A percentile compares a stretch with the other conserved stretches of the same genome.
phyloP scores from a whole-genome alignment of 495 filamentous ascomycete genomes.

The Collariella sp. region DNA sequence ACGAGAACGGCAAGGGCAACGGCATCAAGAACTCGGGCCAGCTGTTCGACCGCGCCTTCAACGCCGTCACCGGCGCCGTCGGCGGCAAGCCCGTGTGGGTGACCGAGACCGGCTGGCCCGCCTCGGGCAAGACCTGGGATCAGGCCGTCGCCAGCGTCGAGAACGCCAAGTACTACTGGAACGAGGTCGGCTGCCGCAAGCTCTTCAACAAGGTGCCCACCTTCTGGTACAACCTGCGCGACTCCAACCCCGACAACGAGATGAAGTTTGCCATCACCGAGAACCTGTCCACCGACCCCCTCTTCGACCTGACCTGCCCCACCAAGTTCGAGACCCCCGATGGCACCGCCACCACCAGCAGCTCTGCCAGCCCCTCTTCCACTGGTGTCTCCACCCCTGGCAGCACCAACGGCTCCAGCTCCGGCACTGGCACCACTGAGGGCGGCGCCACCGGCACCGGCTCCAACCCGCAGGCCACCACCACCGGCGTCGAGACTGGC shows the following conservation, averaged over 20 bases:
- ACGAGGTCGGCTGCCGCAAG: conserved; percentile 56
- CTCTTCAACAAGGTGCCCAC: conserved; percentile 59
- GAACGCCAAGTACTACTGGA: conserved; percentile 67
- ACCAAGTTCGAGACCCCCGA: conserved; percentile 29
- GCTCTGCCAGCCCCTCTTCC: conserved; percentile 15
- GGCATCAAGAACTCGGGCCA: conserved; percentile 33
- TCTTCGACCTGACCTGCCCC: conserved; percentile 53
- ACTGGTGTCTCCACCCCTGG: conserved; percentile 14
- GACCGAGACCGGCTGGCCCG: conserved; percentile 46
- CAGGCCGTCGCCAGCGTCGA: conserved; percentile 47
- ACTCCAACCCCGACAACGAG: conserved; percentile 39
- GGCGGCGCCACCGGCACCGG: conserved; percentile 17
- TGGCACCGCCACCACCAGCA: conserved; percentile 6
- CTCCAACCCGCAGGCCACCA: conserved; percentile 5
- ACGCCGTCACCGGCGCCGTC: conserved; percentile 24
- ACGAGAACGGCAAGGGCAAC: conserved; percentile 39
- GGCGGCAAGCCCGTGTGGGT: conserved; percentile 43
- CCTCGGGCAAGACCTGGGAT: conserved; percentile 37
- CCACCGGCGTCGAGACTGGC: neutral
- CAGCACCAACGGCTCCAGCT: conserved; percentile 9
- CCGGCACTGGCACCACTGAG: conserved; percentile 3
- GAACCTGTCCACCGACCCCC: conserved; percentile 45
- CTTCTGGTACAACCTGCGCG: conserved; percentile 50
- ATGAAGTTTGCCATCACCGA: conserved; percentile 40
- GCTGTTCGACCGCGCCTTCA: conserved; percentile 36